A percentile compares a stretch with the other conserved stretches of the same genome.
Evolutionary conservation across 345 rosid species (phyloP).

Genomic region (Eucalyptus curtisii): DNA sequence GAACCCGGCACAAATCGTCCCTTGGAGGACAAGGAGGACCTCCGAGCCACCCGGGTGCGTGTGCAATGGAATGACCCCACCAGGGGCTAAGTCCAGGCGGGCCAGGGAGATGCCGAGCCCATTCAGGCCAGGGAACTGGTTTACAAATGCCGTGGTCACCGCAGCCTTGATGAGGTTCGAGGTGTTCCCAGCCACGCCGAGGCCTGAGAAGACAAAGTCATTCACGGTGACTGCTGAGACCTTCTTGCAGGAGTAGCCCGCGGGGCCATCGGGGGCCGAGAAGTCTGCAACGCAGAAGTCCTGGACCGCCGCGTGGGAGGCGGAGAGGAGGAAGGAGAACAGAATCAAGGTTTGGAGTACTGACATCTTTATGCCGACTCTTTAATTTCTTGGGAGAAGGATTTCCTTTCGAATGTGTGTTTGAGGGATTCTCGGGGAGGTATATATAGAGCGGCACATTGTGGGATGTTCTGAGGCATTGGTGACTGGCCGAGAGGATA

Average conservation of each 20-base stretch:
- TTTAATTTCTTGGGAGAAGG: neutral
- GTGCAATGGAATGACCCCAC: constrained; percentile 74
- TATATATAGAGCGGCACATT: neutral
- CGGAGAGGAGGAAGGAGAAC: constrained; percentile 21
- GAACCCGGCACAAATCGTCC: constrained; percentile 69
- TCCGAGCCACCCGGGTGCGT: constrained; percentile 78
- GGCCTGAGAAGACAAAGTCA: constrained; percentile 63
- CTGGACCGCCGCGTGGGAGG: constrained; percentile 41
- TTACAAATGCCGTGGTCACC: constrained; percentile 51
- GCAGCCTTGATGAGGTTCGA: constrained; percentile 66
- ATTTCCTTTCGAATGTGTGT: neutral
- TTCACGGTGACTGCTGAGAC: constrained; percentile 26
- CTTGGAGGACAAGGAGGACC: constrained; percentile 35
- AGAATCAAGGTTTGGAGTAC: constrained; percentile 21
- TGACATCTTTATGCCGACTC: neutral
- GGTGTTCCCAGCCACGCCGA: constrained; percentile 48
- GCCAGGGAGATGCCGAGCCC: constrained; percentile 76
- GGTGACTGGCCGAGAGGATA: neutral
- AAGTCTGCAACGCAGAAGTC: constrained; percentile 79
- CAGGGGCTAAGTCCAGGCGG: constrained; percentile 59
- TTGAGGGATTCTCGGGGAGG: neutral
- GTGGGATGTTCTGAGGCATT: neutral
- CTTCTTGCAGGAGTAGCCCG: constrained; percentile 69
- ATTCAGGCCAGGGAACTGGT: constrained; percentile 48
- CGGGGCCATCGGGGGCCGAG: constrained; percentile 33